Evolutionary conservation across 441 rosid genomes (phyloP).

Genomic region (Aleurites moluccanus): DNA sequence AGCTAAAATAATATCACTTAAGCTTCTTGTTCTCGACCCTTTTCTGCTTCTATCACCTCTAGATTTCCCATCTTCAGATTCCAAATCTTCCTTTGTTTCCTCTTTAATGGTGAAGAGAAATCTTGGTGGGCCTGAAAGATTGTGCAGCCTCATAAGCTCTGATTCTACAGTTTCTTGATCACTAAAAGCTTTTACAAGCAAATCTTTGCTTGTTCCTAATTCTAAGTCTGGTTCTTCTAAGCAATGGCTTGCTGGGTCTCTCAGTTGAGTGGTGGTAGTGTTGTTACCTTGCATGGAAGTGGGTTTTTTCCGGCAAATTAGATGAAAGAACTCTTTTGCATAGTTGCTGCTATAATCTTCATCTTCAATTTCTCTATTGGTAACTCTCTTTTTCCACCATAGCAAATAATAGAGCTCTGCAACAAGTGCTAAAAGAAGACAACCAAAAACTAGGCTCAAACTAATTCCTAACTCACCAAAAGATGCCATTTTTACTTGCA

Average conservation of each 20-base stretch:
- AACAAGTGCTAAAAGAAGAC: slow-evolving; percentile 64
- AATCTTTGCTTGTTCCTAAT: slow-evolving; percentile 60
- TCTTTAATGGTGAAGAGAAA: slow-evolving; percentile 92
- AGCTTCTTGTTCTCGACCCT: slow-evolving; percentile 70
- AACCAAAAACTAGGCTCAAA: slow-evolving; percentile 69
- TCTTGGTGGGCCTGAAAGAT: slow-evolving; percentile 78
- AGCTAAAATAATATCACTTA: slow-evolving; percentile 58
- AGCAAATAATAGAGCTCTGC: slow-evolving; percentile 74
- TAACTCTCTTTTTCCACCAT: slow-evolving; percentile 58
- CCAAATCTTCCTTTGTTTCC: slow-evolving; percentile 90
- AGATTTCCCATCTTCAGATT: slow-evolving; percentile 84
- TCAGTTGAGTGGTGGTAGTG: slow-evolving; percentile 24
- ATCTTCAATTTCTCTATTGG: slow-evolving; percentile 39
- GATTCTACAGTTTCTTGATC: slow-evolving; percentile 55
- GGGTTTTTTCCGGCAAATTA: slow-evolving; percentile 67
- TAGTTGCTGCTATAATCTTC: slow-evolving; percentile 36
- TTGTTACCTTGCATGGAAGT: slow-evolving; percentile 28
- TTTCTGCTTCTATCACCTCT: slow-evolving; percentile 51
- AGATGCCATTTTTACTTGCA: slow-evolving; percentile 48
- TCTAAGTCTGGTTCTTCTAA: slow-evolving; percentile 53
- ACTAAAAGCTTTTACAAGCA: slow-evolving; percentile 42
- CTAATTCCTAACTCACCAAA: slow-evolving; percentile 66
- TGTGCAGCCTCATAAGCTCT: slow-evolving; percentile 90
- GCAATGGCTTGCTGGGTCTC: slow-evolving; percentile 27
- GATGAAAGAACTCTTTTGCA: slow-evolving; percentile 60